Percentiles rank a stretch among this genome's conserved stretches.
Conservation (phyloP, 257 asterid species). For the Petrea volubilis region DNA sequence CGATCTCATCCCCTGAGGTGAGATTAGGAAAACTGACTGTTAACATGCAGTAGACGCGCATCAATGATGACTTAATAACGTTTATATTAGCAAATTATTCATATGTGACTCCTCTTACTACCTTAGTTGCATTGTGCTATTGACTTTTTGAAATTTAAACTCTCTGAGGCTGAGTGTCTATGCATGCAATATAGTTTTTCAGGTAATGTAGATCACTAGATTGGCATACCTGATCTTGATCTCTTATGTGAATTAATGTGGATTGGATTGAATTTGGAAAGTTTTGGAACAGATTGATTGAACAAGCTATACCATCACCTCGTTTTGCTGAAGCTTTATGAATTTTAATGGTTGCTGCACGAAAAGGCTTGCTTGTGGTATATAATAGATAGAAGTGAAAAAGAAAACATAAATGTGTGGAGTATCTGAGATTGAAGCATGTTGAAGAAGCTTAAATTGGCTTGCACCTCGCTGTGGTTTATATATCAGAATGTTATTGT, state of each 20-base stretch:
- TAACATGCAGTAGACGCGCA: slow-evolving; percentile 19
- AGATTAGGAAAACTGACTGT: no score
- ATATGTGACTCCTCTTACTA: background rate
- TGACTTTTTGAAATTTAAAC: background rate
- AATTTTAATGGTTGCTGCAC: background rate
- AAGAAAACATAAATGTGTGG: background rate
- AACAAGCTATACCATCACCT: background rate
- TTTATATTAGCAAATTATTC: background rate
- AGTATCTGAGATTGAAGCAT: slow-evolving; percentile 5
- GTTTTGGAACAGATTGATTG: background rate
- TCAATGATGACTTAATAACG: background rate
- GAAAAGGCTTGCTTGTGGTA: background rate
- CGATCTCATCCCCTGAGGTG: no score
- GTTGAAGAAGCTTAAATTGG: slow-evolving; percentile 5
- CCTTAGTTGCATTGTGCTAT: background rate
- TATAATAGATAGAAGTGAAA: slow-evolving; percentile 3
- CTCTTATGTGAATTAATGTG: slow-evolving; percentile 1
- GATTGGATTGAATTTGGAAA: background rate
- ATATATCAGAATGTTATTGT: background rate
- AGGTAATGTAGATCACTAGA: background rate
- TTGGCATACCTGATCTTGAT: slow-evolving; percentile 2
- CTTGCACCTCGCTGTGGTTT: slow-evolving; percentile 21
- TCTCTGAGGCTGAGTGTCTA: background rate
- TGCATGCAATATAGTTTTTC: background rate
- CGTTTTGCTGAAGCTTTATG: slow-evolving; percentile 10